Conservation (phyloP, 1,284 basidiomycete genomes). For the Microbotryum saponariae region DNA sequence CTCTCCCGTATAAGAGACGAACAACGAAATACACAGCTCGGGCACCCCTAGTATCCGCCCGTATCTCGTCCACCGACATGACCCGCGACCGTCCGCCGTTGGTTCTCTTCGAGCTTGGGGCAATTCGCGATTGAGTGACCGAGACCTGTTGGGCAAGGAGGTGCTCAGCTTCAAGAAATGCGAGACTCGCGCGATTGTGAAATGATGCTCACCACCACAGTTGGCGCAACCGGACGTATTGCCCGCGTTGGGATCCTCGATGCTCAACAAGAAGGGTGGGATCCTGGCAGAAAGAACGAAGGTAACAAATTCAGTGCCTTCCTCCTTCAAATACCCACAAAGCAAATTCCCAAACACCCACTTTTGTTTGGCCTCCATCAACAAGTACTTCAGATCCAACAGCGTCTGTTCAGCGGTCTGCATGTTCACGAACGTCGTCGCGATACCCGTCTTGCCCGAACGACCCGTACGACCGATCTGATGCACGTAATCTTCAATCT, state of each 20-base stretch:
- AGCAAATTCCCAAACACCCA: constrained; percentile 41
- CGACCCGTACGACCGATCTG: constrained; percentile 97
- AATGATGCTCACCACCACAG: constrained; percentile 68
- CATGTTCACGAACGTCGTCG: constrained; percentile 99
- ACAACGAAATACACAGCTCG: too few species aligned
- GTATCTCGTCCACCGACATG: constrained; percentile 44
- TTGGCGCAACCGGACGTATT: constrained; percentile 86
- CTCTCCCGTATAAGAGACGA: too few species aligned
- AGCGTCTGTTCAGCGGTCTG: constrained; percentile 92
- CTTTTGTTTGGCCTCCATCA: constrained; percentile 98
- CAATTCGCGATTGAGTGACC: constrained; percentile 90
- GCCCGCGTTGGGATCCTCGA: constrained; percentile 81
- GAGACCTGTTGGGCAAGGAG: constrained; percentile 51
- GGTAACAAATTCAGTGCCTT: neutral
- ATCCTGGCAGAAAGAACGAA: constrained; percentile 52
- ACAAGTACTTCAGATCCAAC: constrained; percentile 89
- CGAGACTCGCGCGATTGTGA: too few species aligned
- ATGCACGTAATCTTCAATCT: constrained; percentile 94
- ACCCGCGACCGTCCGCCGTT: constrained; percentile 78
- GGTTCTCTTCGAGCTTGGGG: constrained; percentile 90
- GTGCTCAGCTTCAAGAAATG: neutral
- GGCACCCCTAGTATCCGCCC: neutral
- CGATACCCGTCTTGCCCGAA: constrained; percentile 95
- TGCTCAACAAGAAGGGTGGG: constrained; percentile 83
- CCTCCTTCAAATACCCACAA: neutral